These are phyloP conservation scores for Mucor indicus DNA, from an alignment of 371 early-diverging fungal genomes.

Conservation along the genomic window DNA sequence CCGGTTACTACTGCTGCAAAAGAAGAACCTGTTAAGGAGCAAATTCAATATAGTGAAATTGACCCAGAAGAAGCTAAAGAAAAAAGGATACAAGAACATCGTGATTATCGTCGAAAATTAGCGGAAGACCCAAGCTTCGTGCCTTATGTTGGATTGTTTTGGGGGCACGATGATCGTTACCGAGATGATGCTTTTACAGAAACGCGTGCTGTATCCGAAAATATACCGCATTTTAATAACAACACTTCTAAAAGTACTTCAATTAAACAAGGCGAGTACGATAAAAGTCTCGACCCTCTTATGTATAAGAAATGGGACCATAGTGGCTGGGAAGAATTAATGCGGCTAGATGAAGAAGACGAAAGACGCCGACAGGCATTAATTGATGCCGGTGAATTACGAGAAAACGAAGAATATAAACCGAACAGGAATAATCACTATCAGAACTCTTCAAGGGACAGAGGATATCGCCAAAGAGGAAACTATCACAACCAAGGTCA, in stretches of 20 bases:
- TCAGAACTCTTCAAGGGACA: not conserved
- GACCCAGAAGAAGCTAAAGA: conserved; percentile 4
- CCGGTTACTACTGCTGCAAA: not conserved
- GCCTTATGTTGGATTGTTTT: conserved; percentile 56
- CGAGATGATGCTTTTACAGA: conserved; percentile 44
- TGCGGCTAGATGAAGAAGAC: conserved; percentile 33
- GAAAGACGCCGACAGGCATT: conserved; percentile 13
- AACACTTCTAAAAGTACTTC: not conserved
- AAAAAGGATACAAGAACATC: conserved; percentile 45
- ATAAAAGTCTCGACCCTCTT: conserved; percentile 13
- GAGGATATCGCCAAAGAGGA: not conserved
- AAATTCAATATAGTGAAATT: not conserved
- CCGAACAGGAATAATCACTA: not conserved
- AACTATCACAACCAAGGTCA: not conserved
- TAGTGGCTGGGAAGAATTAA: conserved; percentile 38
- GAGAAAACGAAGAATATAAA: not conserved
- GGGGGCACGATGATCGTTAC: conserved; percentile 61
- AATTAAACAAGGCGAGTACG: not conserved
- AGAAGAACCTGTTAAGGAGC: not conserved
- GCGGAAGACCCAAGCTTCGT: conserved; percentile 62
- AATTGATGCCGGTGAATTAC: conserved; percentile 1
- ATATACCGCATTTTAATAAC: not conserved
- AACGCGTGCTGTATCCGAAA: conserved; percentile 4
- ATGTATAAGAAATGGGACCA: conserved; percentile 39
- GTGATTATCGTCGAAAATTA: conserved; percentile 52